Conservation (phyloP, 345 rosid species). For the Eucalyptus tenuipes region DNA sequence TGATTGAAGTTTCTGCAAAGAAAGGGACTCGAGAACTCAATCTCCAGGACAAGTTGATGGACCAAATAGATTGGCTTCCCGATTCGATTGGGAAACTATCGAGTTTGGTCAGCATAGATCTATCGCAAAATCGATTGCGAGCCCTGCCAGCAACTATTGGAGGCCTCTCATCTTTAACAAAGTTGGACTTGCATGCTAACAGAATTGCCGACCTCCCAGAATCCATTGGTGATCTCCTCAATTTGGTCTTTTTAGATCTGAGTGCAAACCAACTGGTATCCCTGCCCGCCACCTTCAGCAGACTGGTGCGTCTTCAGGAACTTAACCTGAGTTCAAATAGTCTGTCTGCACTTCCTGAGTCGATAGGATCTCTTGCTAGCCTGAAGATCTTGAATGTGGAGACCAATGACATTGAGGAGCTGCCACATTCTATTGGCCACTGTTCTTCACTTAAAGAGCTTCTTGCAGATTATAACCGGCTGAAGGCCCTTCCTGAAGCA, state of each 20-base stretch:
- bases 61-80: constrained; percentile 90
- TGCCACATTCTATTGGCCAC: constrained; percentile 66
- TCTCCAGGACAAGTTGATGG: constrained; percentile 73
- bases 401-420: constrained; percentile 81
- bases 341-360: constrained; percentile 50
- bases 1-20: constrained; percentile 80
- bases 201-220: constrained; percentile 65
- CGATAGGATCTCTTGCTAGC: constrained; percentile 58
- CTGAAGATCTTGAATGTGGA: constrained; percentile 60
- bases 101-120: constrained; percentile 50
- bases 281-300: constrained; percentile 52
- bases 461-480: constrained; percentile 77
- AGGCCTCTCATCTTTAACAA: constrained; percentile 62
- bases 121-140: constrained; percentile 72
- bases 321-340: constrained; percentile 85
- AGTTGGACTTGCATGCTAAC: constrained; percentile 74
- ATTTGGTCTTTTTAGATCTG: constrained; percentile 51
- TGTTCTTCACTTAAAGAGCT: constrained; percentile 71
- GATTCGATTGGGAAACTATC: constrained; percentile 88
- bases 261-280: constrained; percentile 68
- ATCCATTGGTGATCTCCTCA: constrained; percentile 62
- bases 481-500: constrained; percentile 97
- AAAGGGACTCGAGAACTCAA: constrained; percentile 74
- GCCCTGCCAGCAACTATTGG: constrained; percentile 63
- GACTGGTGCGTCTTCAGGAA: constrained; percentile 64